Conservation (phyloP, 2,329 filamentous ascomycete species). For the Annulohypoxylon truncatum region DNA sequence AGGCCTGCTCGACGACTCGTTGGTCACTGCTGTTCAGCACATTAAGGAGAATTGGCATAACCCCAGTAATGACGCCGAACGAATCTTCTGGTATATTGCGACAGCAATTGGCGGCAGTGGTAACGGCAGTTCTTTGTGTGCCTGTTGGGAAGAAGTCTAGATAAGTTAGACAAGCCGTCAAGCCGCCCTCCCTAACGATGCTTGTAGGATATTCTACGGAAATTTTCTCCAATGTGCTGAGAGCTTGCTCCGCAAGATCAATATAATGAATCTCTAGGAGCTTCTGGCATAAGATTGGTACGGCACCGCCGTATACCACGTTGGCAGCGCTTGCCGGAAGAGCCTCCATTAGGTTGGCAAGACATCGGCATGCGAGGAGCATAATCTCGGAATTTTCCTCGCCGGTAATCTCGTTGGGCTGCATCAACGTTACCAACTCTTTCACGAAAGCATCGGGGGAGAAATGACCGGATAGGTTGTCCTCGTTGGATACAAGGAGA, state of each 20-base stretch:
- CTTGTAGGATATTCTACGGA: slow-evolving; percentile 94
- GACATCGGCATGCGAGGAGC: slow-evolving; percentile 93
- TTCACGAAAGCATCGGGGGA: slow-evolving; percentile 95
- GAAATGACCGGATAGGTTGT: slow-evolving; percentile 95
- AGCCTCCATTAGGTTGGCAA: slow-evolving; percentile 98
- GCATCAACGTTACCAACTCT: slow-evolving; percentile 92
- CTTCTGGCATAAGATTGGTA: slow-evolving; percentile 94
- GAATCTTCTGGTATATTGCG: slow-evolving; percentile 95
- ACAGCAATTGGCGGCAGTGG: slow-evolving; percentile 97
- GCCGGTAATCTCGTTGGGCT: slow-evolving; percentile 81
- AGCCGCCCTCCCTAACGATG: slow-evolving; percentile 93
- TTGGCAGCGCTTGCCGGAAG: slow-evolving; percentile 92
- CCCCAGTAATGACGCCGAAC: slow-evolving; percentile 89
- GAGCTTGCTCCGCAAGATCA: slow-evolving; percentile 93
- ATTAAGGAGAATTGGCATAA: slow-evolving; percentile 94
- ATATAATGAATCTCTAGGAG: slow-evolving; percentile 96
- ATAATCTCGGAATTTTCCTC: slow-evolving; percentile 97
- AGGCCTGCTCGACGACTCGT: slow-evolving; percentile 95
- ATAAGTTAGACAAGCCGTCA: slow-evolving; percentile 95
- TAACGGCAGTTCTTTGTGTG: slow-evolving; percentile 95
- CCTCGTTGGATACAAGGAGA: slow-evolving; percentile 93
- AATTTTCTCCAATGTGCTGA: slow-evolving; percentile 97
- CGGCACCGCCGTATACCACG: slow-evolving; percentile 96
- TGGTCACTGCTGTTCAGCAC: slow-evolving; percentile 94
- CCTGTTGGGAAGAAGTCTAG: slow-evolving; percentile 98